Evolutionary conservation across 768 basidiomycete genomes (phyloP).

Genomic region (Russula emetica): DNA sequence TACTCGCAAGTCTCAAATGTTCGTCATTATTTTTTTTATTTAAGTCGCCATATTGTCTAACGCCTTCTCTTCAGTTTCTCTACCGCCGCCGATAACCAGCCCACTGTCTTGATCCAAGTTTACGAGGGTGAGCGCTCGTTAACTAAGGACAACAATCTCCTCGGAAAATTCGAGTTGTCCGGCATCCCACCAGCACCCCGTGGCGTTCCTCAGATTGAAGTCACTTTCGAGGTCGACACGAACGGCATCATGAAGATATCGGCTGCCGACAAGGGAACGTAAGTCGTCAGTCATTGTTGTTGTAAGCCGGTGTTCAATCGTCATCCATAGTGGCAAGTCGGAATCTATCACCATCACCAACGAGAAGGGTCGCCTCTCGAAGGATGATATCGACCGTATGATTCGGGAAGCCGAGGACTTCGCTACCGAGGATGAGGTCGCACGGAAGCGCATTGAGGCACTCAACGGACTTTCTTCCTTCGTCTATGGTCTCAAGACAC

Average conservation of each 20-base stretch:
- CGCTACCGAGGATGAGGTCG: slow-evolving; percentile 69
- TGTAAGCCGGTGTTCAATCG: neutral
- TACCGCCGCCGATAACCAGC: slow-evolving; percentile 87
- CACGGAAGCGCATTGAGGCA: slow-evolving; percentile 81
- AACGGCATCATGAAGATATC: slow-evolving; percentile 94
- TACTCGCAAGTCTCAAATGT: slow-evolving; percentile 94
- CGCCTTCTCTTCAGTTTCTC: slow-evolving; percentile 45
- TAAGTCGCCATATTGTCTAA: slow-evolving; percentile 13
- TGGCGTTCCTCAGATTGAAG: slow-evolving; percentile 96
- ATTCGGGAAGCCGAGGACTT: slow-evolving; percentile 91
- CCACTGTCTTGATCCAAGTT: slow-evolving; percentile 94
- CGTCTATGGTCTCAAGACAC: slow-evolving; percentile 83
- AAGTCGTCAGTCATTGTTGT: slow-evolving; percentile 30
- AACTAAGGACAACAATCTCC: slow-evolving; percentile 97
- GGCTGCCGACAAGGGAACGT: slow-evolving; percentile 92
- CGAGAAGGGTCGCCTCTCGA: slow-evolving; percentile 77
- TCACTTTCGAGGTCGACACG: slow-evolving; percentile 92
- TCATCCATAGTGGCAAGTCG: slow-evolving; percentile 62
- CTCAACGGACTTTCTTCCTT: slow-evolving; percentile 77
- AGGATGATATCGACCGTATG: slow-evolving; percentile 86
- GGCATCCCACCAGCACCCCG: slow-evolving; percentile 93
- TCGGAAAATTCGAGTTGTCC: slow-evolving; percentile 94
- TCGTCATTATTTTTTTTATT: slow-evolving; percentile 29
- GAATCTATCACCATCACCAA: slow-evolving; percentile 92
- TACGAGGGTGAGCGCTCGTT: slow-evolving; percentile 95